These are phyloP conservation scores for Saturnispora hagleri DNA, from an alignment of 805 yeast genomes.

Conservation along the genomic window DNA sequence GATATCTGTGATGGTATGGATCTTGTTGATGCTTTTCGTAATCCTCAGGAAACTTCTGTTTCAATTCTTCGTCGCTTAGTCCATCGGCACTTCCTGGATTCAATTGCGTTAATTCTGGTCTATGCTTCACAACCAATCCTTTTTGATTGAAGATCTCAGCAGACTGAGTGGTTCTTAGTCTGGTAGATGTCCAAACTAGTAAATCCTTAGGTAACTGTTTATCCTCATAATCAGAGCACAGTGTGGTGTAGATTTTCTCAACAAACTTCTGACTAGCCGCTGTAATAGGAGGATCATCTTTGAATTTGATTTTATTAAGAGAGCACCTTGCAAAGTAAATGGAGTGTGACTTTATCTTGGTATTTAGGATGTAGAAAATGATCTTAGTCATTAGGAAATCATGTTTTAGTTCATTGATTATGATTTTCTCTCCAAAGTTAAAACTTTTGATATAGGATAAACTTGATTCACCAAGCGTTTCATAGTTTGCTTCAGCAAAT, in stretches of 20 bases:
- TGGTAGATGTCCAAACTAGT: slow-evolving; percentile 92
- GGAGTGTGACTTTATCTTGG: slow-evolving; percentile 77
- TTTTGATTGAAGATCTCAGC: slow-evolving; percentile 55
- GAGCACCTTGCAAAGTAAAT: slow-evolving; percentile 89
- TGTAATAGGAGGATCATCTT: slow-evolving; percentile 75
- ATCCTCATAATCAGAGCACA: slow-evolving; percentile 29
- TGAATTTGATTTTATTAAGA: slow-evolving; percentile 45
- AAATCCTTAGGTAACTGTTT: slow-evolving; percentile 30
- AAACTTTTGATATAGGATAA: slow-evolving; percentile 76
- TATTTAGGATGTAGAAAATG: slow-evolving; percentile 85
- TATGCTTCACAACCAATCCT: slow-evolving; percentile 59
- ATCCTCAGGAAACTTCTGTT: slow-evolving; percentile 56
- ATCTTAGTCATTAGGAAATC: slow-evolving; percentile 89
- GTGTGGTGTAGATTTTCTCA: slow-evolving; percentile 47
- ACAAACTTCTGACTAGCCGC: slow-evolving; percentile 67
- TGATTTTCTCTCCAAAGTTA: slow-evolving; percentile 81
- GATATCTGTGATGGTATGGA: slow-evolving; percentile 88
- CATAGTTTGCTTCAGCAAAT: slow-evolving; percentile 58
- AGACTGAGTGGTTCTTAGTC: slow-evolving; percentile 74
- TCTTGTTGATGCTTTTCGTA: slow-evolving; percentile 56
- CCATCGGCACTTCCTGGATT: slow-evolving; percentile 86
- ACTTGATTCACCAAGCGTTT: slow-evolving; percentile 52
- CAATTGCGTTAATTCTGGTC: slow-evolving; percentile 77
- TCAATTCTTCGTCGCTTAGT: slow-evolving; percentile 51
- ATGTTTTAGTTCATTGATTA: slow-evolving; percentile 69